These are phyloP conservation scores for Ilyonectria mors-panacis DNA, from an alignment of 2,329 filamentous ascomycete species.

Conservation along the genomic window DNA sequence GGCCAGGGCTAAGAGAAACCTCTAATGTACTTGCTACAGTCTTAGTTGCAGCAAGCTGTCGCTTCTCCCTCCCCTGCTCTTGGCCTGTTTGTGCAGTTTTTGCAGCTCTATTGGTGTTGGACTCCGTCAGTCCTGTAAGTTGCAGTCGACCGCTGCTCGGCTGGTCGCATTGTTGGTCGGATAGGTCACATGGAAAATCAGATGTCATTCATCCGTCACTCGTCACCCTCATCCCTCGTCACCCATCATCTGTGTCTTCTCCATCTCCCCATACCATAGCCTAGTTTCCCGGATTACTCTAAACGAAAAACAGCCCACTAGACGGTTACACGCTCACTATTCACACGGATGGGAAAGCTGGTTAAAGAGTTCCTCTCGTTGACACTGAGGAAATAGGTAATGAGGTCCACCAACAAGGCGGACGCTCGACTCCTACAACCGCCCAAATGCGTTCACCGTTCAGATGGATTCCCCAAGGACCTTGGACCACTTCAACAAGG, in stretches of 20 bases:
- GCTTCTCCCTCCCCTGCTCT: neutral
- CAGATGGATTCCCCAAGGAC: conserved; percentile 12
- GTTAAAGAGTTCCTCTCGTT: neutral
- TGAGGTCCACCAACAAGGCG: neutral
- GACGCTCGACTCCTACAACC: conserved; percentile 8
- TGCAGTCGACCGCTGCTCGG: neutral
- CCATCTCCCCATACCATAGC: conserved; percentile 2
- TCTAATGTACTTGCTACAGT: neutral
- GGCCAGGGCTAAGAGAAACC: neutral
- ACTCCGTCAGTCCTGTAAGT: conserved; percentile 7
- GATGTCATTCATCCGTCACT: conserved; percentile 20
- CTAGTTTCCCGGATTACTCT: neutral
- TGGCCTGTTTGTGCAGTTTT: neutral
- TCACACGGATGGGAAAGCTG: neutral
- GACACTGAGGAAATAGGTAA: neutral
- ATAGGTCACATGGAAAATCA: conserved; percentile 22
- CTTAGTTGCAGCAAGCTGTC: neutral
- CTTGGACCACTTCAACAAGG: neutral
- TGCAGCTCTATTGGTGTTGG: neutral
- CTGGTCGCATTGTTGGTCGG: conserved; percentile 15
- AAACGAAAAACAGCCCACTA: conserved; percentile 18
- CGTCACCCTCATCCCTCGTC: conserved; percentile 5
- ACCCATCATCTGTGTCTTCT: neutral
- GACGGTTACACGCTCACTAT: neutral
- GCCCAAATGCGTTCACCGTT: conserved; percentile 14